Evolutionary conservation across 1,139 yeast genomes (phyloP).

Genomic region (Geotrichum aggregatum): DNA sequence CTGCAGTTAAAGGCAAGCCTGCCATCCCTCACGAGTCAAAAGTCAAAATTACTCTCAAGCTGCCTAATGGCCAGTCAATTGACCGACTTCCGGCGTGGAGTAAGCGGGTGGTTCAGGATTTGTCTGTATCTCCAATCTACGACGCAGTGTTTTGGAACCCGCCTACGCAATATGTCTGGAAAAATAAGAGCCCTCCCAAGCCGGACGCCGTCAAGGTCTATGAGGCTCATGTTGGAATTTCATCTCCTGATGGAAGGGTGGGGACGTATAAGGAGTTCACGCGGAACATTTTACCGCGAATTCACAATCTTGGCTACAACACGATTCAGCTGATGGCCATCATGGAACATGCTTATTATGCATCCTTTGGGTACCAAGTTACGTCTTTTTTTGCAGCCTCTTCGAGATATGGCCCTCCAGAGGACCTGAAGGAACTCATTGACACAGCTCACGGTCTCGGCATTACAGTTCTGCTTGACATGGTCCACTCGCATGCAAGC

Average conservation of each 20-base stretch:
- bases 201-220: slow-evolving; percentile 69
- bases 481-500: slow-evolving; percentile 94
- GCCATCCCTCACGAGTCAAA: slow-evolving; percentile 79
- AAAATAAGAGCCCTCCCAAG: slow-evolving; percentile 56
- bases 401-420: slow-evolving; percentile 91
- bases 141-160: slow-evolving; percentile 97
- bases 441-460: slow-evolving; percentile 92
- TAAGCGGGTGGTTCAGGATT: slow-evolving; percentile 68
- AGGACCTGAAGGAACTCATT: slow-evolving; percentile 81
- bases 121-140: slow-evolving; percentile 52
- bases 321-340: slow-evolving; percentile 95
- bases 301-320: slow-evolving; percentile 80
- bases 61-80: slow-evolving; percentile 64
- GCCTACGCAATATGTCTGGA: slow-evolving; percentile 52
- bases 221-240: slow-evolving; percentile 95
- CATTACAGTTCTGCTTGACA: slow-evolving; percentile 78
- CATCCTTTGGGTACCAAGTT: slow-evolving; percentile 93
- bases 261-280: slow-evolving; percentile 88
- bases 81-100: slow-evolving; percentile 91
- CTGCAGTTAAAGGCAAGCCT: slow-evolving; percentile 48
- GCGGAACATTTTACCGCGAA: slow-evolving; percentile 71
- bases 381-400: slow-evolving; percentile 88
- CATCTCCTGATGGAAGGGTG: slow-evolving; percentile 80
- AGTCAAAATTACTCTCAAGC: slow-evolving; percentile 65
- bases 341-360: slow-evolving; percentile 98